These are phyloP conservation scores for Schizophyllum amplum DNA, from an alignment of 1,284 basidiomycete genomes.

Conservation along the genomic window DNA sequence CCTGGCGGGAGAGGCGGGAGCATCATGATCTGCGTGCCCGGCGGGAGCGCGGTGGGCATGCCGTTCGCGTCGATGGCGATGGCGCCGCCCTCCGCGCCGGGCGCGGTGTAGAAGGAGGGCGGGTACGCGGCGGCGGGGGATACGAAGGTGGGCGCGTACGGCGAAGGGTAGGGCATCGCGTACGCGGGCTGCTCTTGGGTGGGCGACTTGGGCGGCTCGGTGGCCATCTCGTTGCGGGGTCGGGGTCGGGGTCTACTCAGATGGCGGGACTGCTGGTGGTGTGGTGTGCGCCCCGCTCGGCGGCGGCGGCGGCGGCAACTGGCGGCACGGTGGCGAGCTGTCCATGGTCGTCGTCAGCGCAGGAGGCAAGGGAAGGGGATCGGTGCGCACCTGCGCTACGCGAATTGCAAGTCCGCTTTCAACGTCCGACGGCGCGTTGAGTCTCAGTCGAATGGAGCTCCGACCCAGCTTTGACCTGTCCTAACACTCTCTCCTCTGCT, in stretches of 20 bases:
- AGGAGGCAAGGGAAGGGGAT: not conserved
- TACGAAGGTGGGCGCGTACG: constrained; percentile 36
- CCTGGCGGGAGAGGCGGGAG: constrained; percentile 42
- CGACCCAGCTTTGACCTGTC: too few relatives aligned
- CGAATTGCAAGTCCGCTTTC: not conserved
- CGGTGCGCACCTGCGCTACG: not conserved
- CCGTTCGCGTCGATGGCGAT: constrained; percentile 29
- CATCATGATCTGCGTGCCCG: constrained; percentile 36
- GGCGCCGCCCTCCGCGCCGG: constrained; percentile 30
- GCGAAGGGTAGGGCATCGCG: constrained; percentile 27
- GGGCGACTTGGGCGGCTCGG: not conserved
- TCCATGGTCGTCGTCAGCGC: not conserved
- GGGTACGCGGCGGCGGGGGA: constrained; percentile 39
- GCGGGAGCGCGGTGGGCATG: constrained; percentile 31
- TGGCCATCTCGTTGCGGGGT: not conserved
- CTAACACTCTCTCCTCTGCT: too few relatives aligned
- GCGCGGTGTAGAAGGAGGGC: constrained; percentile 15
- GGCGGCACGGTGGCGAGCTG: not conserved
- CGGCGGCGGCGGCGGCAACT: not conserved
- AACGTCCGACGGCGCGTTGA: not conserved
- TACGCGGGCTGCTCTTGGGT: not conserved
- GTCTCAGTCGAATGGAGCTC: too few relatives aligned
- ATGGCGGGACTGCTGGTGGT: not conserved
- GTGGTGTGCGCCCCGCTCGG: too few relatives aligned
- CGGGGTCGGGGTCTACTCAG: not conserved